Base-by-base conservation (phyloP, 2,329 filamentous ascomycete genomes). In the Lecanoromycetidae sp. region DNA sequence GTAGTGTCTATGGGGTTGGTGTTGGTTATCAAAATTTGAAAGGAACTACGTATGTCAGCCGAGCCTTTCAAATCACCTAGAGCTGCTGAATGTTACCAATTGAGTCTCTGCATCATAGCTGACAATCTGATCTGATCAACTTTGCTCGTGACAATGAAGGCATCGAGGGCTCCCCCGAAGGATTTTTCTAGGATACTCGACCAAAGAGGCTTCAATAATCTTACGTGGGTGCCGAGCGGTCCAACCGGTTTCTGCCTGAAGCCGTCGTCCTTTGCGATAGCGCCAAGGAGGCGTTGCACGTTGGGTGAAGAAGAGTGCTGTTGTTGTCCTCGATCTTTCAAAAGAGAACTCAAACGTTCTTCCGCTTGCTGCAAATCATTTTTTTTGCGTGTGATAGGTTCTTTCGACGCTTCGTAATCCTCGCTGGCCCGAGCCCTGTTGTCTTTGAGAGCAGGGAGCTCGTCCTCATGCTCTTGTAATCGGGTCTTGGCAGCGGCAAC, bases 131-230 rank as follows among this genome's bases (percentile, higher is more conserved):
- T 71, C 60, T 86, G 80, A 60, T 98, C 91, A 10, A 70, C 64
- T 57, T 84, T 86, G 61, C 71, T 86, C 5, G 77, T 80, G 34
- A 95, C 88, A 42, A 94, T 76, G 58, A 96, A 98, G 1, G 76
- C 79, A 52, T 79, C 82, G 26, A 96, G 67, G 0, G 68, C 71
- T 3, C 63, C 64, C n/a, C 85, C 85, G 37, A 94, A 73, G 1
- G 76, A 76, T 52, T 75, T 82, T 60, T 98, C 91, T 12, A 98
- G 63, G 35, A 94, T 79, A 0, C 77, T 75, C 1, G 82, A 83
- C 91, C 91, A 98, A 56, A 85, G 74, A 1, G 85, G 82, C 55
- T 90, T 80, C 29, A 79, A 67, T 20, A 98, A 68, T 54, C 79
- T 80, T 43, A 98, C 73, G 57, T 91, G 76, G 20, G 79, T 70